Evolutionary conservation across 768 basidiomycete genomes (phyloP).

Genomic region (Xerocomellus intermedius): DNA sequence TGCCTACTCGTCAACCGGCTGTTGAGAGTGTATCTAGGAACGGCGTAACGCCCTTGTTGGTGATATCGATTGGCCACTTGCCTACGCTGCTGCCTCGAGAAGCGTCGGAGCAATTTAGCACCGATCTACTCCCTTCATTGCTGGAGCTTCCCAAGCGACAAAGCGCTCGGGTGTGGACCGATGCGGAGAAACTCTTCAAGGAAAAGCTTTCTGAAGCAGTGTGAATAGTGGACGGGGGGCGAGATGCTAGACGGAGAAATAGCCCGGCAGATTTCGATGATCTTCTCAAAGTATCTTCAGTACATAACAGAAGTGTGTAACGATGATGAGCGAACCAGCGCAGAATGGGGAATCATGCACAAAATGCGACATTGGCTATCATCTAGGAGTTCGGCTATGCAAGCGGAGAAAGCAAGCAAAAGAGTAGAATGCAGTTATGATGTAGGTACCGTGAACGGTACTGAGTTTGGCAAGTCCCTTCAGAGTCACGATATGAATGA

Average conservation of each 20-base stretch:
- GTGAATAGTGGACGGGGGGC: not conserved
- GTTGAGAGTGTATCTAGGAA: conserved; percentile 37
- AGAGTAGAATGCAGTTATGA: not conserved
- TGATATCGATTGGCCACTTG: conserved; percentile 96
- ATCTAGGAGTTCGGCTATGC: not conserved
- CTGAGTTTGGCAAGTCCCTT: not conserved
- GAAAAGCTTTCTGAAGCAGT: conserved; percentile 58
- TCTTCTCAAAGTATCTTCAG: not conserved
- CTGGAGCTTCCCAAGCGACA: conserved; percentile 68
- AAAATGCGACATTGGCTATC: not conserved
- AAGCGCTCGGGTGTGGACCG: conserved; percentile 77
- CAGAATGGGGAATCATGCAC: not conserved
- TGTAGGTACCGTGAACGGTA: not conserved
- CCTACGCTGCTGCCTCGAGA: conserved; percentile 95
- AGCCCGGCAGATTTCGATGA: not conserved
- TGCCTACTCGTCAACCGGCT: not conserved
- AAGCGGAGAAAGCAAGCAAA: not conserved
- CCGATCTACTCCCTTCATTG: conserved; percentile 81
- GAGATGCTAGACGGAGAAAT: not conserved
- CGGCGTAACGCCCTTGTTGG: conserved; percentile 68
- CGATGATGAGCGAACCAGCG: not conserved
- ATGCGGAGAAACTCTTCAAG: conserved; percentile 82
- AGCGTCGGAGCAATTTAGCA: conserved; percentile 94
- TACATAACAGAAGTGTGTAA: not conserved
- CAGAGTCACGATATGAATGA: not conserved